Evolutionary conservation across 2,329 filamentous ascomycete species (phyloP), one percentile per base, ranked within the genome.

Genomic region (Paecilomyces dactylethromorphus): DNA sequence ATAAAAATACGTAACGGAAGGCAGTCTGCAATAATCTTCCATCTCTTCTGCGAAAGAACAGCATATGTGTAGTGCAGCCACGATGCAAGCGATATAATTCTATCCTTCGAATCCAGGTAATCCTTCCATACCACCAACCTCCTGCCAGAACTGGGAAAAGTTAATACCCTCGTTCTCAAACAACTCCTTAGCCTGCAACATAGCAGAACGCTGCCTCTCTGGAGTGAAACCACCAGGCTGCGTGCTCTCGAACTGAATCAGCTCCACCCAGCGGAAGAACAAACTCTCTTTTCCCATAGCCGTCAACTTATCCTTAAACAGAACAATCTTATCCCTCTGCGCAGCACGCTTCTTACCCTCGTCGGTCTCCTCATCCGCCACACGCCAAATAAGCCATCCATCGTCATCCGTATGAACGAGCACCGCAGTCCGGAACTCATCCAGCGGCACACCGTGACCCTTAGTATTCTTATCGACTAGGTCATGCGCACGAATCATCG

Each of bases 181-280:
- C 70, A 94, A 79, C 45, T 85, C 83, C 67, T 88, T 85, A 55
- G 92, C 90, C 74, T 92, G 87, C 63, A 84, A 78, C 59, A 91
- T 90, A 1, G 89, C 87, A 51, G 80, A 83, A 58, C 84, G 79
- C 74, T 96, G 91, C 68, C 86, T 83, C 69, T 92, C 88, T 0
- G 81, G 78, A 1, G 87, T 89, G 69, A 96, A 95, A 0, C 90
- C 90, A 18, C 88, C 90, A 0, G 91, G 89, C 64, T 84, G 83
- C 35, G 86, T 88, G 50, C 90, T 88, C 76, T 96, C 92, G 68
- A 86, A 95, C 76, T 97, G 92, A 55, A 97, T 87, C 69, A 95
- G 83, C 78, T 97, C 92, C 54, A 96, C 90, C 91, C 92, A 96
- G 58, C 88, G 85, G 77, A 90, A 96, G 77, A 97, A 97, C 56